Evolutionary conservation across 768 basidiomycete species (phyloP).

Genomic region (Lactifluus echinatus): DNA sequence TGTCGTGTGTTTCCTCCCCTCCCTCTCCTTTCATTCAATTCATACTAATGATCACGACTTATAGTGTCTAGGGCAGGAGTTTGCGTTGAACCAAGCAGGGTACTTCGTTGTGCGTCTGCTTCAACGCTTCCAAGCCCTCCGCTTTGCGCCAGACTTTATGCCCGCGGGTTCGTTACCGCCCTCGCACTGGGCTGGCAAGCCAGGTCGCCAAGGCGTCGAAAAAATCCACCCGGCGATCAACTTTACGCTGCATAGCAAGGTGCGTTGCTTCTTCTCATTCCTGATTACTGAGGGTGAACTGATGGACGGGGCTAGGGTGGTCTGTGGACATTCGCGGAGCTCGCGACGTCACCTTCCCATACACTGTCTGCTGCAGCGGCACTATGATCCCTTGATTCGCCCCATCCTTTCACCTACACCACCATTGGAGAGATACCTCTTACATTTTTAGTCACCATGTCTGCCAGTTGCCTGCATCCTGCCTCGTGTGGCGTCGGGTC

Average conservation of each 20-base stretch:
- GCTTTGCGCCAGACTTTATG: conserved; percentile 22
- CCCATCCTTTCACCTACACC: too few relatives aligned
- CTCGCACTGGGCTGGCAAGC: conserved; percentile 15
- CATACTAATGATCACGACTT: neutral
- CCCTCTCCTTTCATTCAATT: neutral
- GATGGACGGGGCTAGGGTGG: conserved; percentile 8
- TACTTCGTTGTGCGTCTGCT: conserved; percentile 47
- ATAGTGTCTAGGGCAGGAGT: conserved; percentile 49
- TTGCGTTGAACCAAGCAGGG: conserved; percentile 46
- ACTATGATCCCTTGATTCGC: neutral
- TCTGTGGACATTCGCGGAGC: conserved; percentile 16
- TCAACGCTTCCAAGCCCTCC: conserved; percentile 36
- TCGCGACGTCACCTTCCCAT: neutral
- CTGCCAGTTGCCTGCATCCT: neutral
- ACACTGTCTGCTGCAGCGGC: neutral
- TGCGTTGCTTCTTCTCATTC: neutral
- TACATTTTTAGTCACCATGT: neutral
- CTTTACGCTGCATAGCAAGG: conserved; percentile 19
- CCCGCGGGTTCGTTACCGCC: conserved; percentile 21
- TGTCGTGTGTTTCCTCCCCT: conserved; percentile 25
- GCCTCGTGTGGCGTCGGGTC: neutral
- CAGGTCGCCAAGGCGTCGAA: conserved; percentile 20
- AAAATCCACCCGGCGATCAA: conserved; percentile 19
- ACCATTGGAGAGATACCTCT: neutral
- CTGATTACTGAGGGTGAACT: neutral